These are phyloP conservation scores for Penicillium sumatraense DNA, from an alignment of 2,329 filamentous ascomycete species.

Conservation along the genomic window DNA sequence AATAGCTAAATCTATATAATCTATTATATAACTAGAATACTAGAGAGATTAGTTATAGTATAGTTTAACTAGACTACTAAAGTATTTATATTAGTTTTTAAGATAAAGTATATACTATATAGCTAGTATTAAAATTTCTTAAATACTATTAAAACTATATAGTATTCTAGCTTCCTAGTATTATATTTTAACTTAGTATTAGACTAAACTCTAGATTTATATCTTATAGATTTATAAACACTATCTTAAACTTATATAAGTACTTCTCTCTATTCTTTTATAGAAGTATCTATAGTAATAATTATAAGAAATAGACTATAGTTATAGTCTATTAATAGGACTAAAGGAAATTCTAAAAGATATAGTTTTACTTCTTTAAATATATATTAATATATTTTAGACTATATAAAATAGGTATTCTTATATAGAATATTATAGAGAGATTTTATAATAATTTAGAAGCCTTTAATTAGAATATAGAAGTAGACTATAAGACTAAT, in stretches of 20 bases:
- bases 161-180: no score
- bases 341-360: not conserved
- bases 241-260: not conserved
- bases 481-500: not conserved
- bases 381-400: no score
- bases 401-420: no score
- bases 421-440: not conserved
- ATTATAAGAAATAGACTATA: no score
- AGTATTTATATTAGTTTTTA: slow-evolving; percentile 3
- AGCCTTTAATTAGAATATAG: not conserved
- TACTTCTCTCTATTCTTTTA: not conserved
- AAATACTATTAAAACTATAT: no score
- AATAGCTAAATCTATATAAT: not conserved
- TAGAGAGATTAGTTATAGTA: not conserved
- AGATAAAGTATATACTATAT: not conserved
- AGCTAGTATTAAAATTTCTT: no score
- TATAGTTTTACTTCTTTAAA: not conserved
- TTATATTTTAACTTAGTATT: no score
- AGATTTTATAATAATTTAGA: not conserved
- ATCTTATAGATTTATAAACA: no score
- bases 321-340: no score
- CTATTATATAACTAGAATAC: not conserved
- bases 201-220: no score
- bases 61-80: not conserved
- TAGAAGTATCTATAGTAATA: not conserved